phyloP scores from a whole-genome alignment of 345 rosid genomes.

The Litchi chinensis region DNA sequence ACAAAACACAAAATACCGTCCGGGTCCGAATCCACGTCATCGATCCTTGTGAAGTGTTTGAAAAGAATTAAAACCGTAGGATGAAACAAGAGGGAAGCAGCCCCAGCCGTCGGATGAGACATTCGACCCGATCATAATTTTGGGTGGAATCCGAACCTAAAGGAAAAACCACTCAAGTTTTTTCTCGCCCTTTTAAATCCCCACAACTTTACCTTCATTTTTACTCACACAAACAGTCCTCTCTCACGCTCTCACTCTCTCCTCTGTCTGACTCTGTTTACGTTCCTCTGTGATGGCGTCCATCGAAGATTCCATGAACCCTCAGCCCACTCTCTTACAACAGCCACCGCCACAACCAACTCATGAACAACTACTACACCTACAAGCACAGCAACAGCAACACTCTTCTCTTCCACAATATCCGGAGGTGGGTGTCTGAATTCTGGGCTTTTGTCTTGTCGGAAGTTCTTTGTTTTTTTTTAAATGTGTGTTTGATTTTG shows the following conservation, averaged over 20 bases:
- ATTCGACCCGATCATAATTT: background rate
- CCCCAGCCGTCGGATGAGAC: slow-evolving; percentile 37
- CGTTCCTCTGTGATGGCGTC: slow-evolving; percentile 10
- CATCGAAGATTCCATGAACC: slow-evolving; percentile 20
- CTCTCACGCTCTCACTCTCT: background rate
- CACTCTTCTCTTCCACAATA: slow-evolving; percentile 30
- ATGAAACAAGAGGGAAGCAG: background rate
- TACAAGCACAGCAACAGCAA: background rate
- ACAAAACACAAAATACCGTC: background rate
- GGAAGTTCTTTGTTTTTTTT: background rate
- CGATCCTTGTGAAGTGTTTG: slow-evolving; percentile 14
- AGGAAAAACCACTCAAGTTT: slow-evolving; percentile 6
- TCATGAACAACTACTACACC: background rate
- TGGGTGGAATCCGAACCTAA: slow-evolving; percentile 2
- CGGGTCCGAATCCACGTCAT: slow-evolving; percentile 30
- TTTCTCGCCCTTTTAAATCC: slow-evolving; percentile 29
- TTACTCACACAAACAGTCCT: slow-evolving; percentile 9
- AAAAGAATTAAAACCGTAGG: slow-evolving; percentile 17
- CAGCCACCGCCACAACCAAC: background rate
- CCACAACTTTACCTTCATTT: slow-evolving; percentile 13
- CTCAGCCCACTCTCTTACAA: background rate
- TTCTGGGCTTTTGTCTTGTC: background rate
- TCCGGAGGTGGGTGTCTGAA: slow-evolving; percentile 34
- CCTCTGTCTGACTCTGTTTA: background rate
- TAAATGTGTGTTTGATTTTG: background rate